These are phyloP conservation scores for Suzukiozyma palmioleophila DNA, from an alignment of 1,139 yeast genomes.

Conservation along the genomic window DNA sequence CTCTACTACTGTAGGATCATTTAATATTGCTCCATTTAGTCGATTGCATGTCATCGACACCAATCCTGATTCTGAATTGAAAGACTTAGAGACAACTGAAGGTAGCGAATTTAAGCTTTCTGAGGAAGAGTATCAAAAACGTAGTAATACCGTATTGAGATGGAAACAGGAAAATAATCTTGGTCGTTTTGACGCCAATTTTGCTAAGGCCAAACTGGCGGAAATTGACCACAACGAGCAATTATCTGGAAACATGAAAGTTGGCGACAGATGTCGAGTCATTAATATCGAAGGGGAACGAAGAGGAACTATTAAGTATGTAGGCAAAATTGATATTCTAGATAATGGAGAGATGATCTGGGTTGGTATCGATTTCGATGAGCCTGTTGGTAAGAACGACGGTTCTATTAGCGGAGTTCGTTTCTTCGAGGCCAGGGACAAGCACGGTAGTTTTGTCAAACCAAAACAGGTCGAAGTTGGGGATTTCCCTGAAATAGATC, in stretches of 20 bases:
- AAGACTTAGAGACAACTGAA: constrained; percentile 30
- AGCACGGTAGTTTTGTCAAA: constrained; percentile 49
- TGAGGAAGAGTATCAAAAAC: constrained; percentile 62
- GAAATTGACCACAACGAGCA: constrained; percentile 15
- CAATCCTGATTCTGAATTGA: constrained; percentile 47
- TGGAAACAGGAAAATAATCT: constrained; percentile 70
- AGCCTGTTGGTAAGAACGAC: constrained; percentile 45
- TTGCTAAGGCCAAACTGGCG: constrained; percentile 19
- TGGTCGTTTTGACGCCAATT: constrained; percentile 69
- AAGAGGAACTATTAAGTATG: constrained; percentile 60
- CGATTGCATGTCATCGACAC: constrained; percentile 54
- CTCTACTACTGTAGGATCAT: constrained; percentile 12
- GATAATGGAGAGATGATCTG: constrained; percentile 42
- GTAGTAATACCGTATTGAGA: constrained; percentile 59
- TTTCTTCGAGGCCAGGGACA: constrained; percentile 31
- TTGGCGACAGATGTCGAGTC: constrained; percentile 38
- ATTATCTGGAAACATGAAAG: constrained; percentile 17
- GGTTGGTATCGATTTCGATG: constrained; percentile 49
- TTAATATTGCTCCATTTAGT: constrained; percentile 30
- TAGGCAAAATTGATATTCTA: constrained; percentile 64
- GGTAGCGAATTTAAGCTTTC: constrained; percentile 48
- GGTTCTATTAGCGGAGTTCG: constrained; percentile 33
- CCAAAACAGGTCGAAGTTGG: constrained; percentile 51
- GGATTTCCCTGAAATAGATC: constrained; percentile 45
- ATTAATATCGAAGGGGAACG: constrained; percentile 50